Evolutionary conservation across 371 early-diverging fungal genomes (phyloP), one percentile per base, ranked within the genome.

Genomic region (Mucor irregularis): DNA sequence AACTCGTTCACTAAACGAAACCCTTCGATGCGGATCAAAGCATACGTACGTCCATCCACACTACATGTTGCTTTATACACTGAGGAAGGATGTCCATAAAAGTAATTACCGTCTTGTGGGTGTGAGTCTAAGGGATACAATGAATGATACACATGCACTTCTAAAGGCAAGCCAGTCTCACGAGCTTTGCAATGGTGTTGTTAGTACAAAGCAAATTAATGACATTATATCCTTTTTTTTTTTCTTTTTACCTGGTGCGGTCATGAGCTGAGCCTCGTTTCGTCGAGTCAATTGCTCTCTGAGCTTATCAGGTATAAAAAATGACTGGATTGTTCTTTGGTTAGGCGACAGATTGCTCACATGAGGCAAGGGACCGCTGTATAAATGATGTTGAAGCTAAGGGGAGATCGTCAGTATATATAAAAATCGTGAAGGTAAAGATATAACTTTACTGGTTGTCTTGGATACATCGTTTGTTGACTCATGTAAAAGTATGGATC

Each of bases 61-160:
- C 81, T 83, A 35, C 89, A 87, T 53, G 88, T 85, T 4, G 90
- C 92, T 64, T 93, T 93, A 74, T 95, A 95, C 6, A 89, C 83
- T 24, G 78, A 83, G 11, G 91, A 86, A n/a, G 89, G 83, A 62
- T 87, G 85, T 0, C 87, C 90, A 75, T 90, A 93, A 16, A 83
- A 81, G 4, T 17, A 28, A 16, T 33, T 34, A 1, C 29, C 48
- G 67, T 16, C 67, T 64, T 47, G 62, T 6, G 66, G 65, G 13
- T 22, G 42, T 25, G 73, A 64, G 13, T 93, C 93, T 30, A 94
- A 74, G 11, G 92, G 94, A 56, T 73, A 88, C 30, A 97, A 76
- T 8, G 92, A 87, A 52, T 80, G 78, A 48, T 78, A 78, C 3
- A 71, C 68, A 55, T 78, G 78, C 0, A 78, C 71, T 49, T 78